Percentiles rank a stretch among this genome's conserved stretches.
phyloP scores from a whole-genome alignment of 352 stramenopile genomes.

The Albugo laibachii region DNA sequence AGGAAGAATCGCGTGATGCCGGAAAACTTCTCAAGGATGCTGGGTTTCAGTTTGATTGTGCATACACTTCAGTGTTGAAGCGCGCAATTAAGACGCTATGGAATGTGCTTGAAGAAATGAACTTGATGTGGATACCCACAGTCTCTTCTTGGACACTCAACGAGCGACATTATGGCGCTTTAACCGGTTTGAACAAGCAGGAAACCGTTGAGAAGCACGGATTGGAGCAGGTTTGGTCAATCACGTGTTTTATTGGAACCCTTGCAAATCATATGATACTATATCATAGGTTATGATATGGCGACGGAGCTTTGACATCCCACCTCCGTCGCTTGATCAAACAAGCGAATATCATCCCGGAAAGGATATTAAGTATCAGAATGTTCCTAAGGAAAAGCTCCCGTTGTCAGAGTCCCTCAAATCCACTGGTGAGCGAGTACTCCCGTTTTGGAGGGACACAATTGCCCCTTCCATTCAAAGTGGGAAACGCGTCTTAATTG shows the following conservation, averaged over 20 bases:
- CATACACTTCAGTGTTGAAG: conserved; percentile 93
- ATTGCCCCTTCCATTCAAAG: conserved; percentile 89
- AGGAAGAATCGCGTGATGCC: conserved; percentile 86
- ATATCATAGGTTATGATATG: conserved; percentile 84
- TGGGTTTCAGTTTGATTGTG: conserved; percentile 88
- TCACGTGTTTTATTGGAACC: conserved; percentile 6
- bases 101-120: conserved; percentile 91
- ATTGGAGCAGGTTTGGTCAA: conserved; percentile 82
- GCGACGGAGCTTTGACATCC: conserved; percentile 93
- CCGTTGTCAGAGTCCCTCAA: conserved; percentile 87
- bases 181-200: conserved; percentile 98
- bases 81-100: conserved; percentile 95
- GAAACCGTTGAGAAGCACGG: conserved; percentile 97
- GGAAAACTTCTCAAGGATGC: conserved; percentile 86
- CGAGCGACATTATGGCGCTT: conserved; percentile 95
- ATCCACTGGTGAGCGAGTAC: conserved; percentile 86
- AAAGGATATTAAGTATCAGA: conserved; percentile 82
- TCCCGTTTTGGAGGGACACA: conserved; percentile 89
- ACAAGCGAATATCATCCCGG: conserved; percentile 79
- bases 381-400: conserved; percentile 77
- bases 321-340: conserved; percentile 82
- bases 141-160: conserved; percentile 90
- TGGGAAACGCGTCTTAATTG: conserved; percentile 94
- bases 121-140: conserved; percentile 96
- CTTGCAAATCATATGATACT: conserved; percentile 25